Conservation (phyloP, 148 eudicot species). For the Diospyros lotus region DNA sequence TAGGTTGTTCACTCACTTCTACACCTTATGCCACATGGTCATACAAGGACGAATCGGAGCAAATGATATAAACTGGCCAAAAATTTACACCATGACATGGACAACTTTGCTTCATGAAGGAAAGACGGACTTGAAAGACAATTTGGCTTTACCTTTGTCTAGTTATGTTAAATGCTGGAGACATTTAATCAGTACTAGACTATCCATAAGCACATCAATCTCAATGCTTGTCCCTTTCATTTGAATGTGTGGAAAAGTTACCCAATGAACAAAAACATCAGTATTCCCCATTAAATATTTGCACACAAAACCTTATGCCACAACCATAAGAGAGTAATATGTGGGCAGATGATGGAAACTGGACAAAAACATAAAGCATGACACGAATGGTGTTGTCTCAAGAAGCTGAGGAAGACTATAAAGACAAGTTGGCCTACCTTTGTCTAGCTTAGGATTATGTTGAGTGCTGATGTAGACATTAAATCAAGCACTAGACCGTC, state of each 20-base stretch:
- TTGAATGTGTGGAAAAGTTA: no score
- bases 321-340: neutral
- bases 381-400: slow-evolving; percentile 10
- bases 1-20: neutral
- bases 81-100: neutral
- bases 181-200: neutral
- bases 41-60: neutral
- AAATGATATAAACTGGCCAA: neutral
- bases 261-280: neutral
- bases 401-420: neutral
- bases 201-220: neutral
- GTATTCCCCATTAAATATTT: neutral
- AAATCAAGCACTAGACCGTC: slow-evolving; percentile 26
- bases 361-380: slow-evolving; percentile 8
- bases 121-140: neutral
- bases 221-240: neutral
- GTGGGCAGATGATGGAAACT: neutral
- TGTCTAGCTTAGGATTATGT: slow-evolving; percentile 20
- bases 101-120: neutral
- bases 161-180: neutral
- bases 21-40: no score
- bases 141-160: neutral
- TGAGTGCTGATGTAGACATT: slow-evolving; percentile 8
- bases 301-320: neutral
- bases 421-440: slow-evolving; percentile 17